phyloP scores from a whole-genome alignment of 352 stramenopile species.

The Phytophthora vignae region DNA sequence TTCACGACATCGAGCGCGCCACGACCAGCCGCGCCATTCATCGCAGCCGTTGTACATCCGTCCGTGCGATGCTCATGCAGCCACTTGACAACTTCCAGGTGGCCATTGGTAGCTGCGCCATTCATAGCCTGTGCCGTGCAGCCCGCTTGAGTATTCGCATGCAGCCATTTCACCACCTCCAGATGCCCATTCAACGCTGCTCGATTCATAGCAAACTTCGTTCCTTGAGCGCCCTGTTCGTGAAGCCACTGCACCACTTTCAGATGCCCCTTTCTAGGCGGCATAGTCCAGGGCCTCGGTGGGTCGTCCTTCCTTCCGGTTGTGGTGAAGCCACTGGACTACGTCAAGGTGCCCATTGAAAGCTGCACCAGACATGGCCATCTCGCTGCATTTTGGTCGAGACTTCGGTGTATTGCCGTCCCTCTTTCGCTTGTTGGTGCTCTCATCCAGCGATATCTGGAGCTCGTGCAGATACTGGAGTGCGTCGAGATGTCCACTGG shows the following conservation, averaged over 20 bases:
- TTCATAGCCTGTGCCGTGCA: conserved; percentile 3
- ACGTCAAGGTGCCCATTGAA: conserved; percentile 3
- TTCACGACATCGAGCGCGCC: conserved; percentile 7
- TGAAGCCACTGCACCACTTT: conserved; percentile 8
- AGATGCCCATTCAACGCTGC: conserved; percentile 3
- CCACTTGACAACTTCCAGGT: conserved; percentile 10
- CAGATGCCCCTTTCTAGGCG: neutral
- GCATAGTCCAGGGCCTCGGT: neutral
- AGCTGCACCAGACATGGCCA: neutral
- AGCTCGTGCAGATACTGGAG: neutral
- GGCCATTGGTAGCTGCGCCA: neutral
- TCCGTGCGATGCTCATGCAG: conserved; percentile 3
- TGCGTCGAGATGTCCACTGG: too few relatives aligned
- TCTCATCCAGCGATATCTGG: neutral
- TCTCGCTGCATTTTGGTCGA: neutral
- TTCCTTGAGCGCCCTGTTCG: neutral
- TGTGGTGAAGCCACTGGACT: conserved; percentile 10
- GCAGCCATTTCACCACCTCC: conserved; percentile 8
- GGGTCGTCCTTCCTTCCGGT: neutral
- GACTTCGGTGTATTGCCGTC: neutral
- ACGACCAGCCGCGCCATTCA: neutral
- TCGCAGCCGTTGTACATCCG: neutral
- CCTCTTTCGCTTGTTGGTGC: neutral
- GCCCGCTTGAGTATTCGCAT: neutral
- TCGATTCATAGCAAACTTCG: neutral